Evolutionary conservation across 441 rosid genomes (phyloP).

Genomic region (Syzygium malaccense): DNA sequence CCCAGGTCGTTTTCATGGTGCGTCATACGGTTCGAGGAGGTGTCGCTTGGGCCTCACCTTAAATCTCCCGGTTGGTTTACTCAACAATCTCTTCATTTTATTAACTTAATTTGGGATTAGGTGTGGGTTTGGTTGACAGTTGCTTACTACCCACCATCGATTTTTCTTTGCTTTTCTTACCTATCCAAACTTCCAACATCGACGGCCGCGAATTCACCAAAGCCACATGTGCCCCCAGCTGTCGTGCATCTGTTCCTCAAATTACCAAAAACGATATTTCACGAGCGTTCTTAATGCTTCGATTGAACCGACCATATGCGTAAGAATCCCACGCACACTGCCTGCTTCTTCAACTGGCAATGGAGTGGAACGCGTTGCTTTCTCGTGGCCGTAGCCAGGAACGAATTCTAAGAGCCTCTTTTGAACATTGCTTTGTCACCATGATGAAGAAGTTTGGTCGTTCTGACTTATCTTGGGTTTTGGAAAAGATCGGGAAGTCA

Average conservation of each 20-base stretch:
- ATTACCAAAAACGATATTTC: not conserved
- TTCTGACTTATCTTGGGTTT: not conserved
- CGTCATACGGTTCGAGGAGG: not conserved
- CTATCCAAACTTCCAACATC: slow-evolving; percentile 4
- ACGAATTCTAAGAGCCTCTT: not conserved
- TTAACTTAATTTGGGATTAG: slow-evolving; percentile 10
- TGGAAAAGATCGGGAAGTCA: not conserved
- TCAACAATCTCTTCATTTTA: not conserved
- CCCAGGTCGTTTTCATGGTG: slow-evolving; percentile 4
- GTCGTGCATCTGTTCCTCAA: not conserved
- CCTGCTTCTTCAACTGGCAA: not conserved
- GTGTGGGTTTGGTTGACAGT: slow-evolving; percentile 28
- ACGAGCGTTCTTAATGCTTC: not conserved
- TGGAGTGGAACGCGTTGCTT: not conserved
- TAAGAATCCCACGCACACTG: not conserved
- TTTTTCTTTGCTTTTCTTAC: not conserved
- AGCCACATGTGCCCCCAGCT: not conserved
- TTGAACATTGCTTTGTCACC: not conserved
- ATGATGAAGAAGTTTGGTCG: not conserved
- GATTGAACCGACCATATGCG: not conserved
- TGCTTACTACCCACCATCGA: not conserved
- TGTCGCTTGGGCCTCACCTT: not conserved
- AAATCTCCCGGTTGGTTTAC: not conserved
- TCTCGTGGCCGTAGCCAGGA: not conserved
- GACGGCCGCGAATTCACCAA: slow-evolving; percentile 1